Conservation (phyloP, 2,329 filamentous ascomycete genomes). For the Botrytis fabae region DNA sequence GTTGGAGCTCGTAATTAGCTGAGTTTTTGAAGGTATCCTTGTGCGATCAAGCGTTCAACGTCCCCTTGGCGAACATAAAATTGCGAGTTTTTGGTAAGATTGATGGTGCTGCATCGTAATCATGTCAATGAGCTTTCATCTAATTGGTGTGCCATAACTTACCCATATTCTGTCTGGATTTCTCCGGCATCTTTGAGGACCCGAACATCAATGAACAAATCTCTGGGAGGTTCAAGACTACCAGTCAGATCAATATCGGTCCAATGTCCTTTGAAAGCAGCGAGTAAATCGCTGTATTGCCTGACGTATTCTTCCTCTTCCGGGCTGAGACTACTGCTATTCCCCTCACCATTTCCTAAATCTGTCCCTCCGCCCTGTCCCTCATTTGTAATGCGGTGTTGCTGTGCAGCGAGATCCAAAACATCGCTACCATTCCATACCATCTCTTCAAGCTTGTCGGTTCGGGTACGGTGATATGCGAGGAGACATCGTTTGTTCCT, state of each 20-base stretch:
- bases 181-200: conserved; percentile 96
- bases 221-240: conserved; percentile 87
- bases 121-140: conserved; percentile 27
- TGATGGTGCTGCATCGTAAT: conserved; percentile 69
- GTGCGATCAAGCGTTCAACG: conserved; percentile 89
- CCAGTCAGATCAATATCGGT: conserved; percentile 96
- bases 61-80: conserved; percentile 96
- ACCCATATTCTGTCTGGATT: conserved; percentile 99
- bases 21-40: conserved; percentile 91
- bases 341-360: conserved; percentile 49
- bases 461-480: conserved; percentile 87
- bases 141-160: conserved; percentile 43
- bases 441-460: conserved; percentile 88
- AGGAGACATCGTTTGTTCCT: conserved; percentile 94
- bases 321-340: conserved; percentile 79
- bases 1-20: conserved; percentile 53
- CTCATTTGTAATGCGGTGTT: conserved; percentile 46
- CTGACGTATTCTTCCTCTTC: conserved; percentile 97
- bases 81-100: conserved; percentile 95
- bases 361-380: conserved; percentile 40
- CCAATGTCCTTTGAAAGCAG: conserved; percentile 98
- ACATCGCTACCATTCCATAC: conserved; percentile 90
- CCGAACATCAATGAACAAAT: conserved; percentile 94
- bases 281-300: conserved; percentile 85
- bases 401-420: conserved; percentile 63